These are phyloP conservation scores for Flueggea neowawraea DNA, from an alignment of 441 rosid genomes.

Conservation along the genomic window DNA sequence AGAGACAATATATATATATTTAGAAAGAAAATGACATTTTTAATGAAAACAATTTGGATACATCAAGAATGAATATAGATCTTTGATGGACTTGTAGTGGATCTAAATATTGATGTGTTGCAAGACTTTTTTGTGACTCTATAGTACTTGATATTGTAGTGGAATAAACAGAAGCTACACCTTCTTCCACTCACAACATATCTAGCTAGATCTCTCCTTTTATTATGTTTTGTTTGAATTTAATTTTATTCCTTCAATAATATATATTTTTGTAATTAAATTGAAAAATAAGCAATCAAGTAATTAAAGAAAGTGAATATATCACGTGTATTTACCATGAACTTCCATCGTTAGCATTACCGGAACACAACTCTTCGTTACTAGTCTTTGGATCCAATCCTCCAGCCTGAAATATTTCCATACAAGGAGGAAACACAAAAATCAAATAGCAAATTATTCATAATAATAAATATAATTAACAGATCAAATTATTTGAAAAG, in stretches of 20 bases:
- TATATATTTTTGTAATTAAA: no score
- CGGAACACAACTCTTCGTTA: constrained; percentile 36
- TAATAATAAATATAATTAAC: neutral
- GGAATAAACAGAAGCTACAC: neutral
- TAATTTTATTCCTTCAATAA: no score
- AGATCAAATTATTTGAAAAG: constrained; percentile 2
- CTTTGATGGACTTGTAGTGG: constrained; percentile 18
- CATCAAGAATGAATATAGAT: constrained; percentile 13
- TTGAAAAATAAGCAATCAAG: neutral
- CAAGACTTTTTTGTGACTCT: constrained; percentile 19
- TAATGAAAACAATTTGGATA: constrained; percentile 1
- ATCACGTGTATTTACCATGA: constrained; percentile 33
- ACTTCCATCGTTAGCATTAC: constrained; percentile 38
- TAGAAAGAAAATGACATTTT: neutral
- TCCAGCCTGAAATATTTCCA: constrained; percentile 35
- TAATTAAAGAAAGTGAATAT: neutral
- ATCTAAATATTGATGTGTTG: constrained; percentile 20
- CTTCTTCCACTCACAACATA: neutral
- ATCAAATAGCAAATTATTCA: neutral
- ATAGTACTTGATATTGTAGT: neutral
- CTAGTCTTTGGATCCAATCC: constrained; percentile 42
- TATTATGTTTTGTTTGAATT: no score
- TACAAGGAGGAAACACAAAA: constrained; percentile 1
- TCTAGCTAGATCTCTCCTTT: neutral
- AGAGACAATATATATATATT: no score